phyloP scores from a whole-genome alignment of 1,284 basidiomycete species.

The Ganoderma lingzhi region DNA sequence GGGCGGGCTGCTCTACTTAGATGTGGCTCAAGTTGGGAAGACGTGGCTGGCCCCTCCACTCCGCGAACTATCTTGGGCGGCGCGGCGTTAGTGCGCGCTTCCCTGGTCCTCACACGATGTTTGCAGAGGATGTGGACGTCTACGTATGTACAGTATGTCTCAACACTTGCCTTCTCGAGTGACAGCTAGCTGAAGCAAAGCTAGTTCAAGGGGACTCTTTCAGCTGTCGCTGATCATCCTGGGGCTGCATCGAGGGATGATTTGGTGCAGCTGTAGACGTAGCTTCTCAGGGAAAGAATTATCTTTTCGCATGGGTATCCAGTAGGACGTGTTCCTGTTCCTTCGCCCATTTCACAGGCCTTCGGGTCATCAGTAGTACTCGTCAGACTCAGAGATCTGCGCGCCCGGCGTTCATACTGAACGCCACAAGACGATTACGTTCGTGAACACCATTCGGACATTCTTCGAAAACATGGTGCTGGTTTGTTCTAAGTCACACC shows the following conservation, averaged over 20 bases:
- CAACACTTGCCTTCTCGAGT: neutral
- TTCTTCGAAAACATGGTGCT: neutral
- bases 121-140: neutral
- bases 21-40: neutral
- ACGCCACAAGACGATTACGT: neutral
- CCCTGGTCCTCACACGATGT: neutral
- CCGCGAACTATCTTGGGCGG: neutral
- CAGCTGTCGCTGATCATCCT: slow-evolving; percentile 8
- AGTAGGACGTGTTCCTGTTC: neutral
- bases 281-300: neutral
- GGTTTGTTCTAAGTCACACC: neutral
- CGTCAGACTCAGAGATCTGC: neutral
- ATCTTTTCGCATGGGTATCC: neutral
- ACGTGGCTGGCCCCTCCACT: neutral
- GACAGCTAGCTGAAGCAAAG: neutral
- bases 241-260: neutral
- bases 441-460: neutral
- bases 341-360: neutral
- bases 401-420: slow-evolving; percentile 12
- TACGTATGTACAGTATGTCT: slow-evolving; percentile 4
- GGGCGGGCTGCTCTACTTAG: slow-evolving; percentile 5
- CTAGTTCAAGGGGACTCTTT: slow-evolving; percentile 4
- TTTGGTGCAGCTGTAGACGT: neutral
- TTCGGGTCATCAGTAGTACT: neutral
- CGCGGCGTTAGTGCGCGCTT: neutral